A percentile compares a stretch with the other conserved stretches of the same genome.
Conservation (phyloP, 2,329 filamentous ascomycete species). For the Tympanopsis confertula region DNA sequence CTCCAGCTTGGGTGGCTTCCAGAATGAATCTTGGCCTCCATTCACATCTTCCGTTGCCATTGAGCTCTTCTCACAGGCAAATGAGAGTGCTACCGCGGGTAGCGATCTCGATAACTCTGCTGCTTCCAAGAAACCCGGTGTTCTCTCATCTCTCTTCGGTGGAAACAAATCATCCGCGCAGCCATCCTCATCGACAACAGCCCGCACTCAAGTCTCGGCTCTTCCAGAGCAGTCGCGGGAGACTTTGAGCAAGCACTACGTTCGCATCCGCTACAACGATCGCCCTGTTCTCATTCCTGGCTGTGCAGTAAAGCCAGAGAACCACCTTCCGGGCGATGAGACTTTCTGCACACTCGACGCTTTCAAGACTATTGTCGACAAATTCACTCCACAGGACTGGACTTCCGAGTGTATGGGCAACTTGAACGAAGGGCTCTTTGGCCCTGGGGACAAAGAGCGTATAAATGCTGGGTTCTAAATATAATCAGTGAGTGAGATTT, state of each 20-base stretch:
- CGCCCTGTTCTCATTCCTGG: not conserved
- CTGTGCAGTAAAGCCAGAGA: not conserved
- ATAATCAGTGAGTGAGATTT: too few species aligned
- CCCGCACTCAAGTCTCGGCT: not conserved
- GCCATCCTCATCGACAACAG: not conserved
- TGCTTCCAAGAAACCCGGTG: not conserved
- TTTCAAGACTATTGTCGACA: conserved; percentile 3
- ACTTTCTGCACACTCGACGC: conserved; percentile 2
- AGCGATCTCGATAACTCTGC: not conserved
- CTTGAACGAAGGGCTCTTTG: conserved; percentile 1
- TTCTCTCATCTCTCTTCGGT: not conserved
- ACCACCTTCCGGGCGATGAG: conserved; percentile 1
- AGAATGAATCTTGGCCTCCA: conserved; percentile 1
- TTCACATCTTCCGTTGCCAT: conserved; percentile 3
- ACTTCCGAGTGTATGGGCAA: conserved; percentile 2
- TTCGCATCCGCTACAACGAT: conserved; percentile 1
- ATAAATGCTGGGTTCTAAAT: not conserved
- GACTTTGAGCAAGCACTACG: not conserved
- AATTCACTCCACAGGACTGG: conserved; percentile 3
- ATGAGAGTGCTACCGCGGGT: too few species aligned
- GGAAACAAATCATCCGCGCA: not conserved
- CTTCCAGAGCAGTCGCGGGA: not conserved
- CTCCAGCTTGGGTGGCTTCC: conserved; percentile 1
- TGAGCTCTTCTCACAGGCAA: conserved; percentile 1
- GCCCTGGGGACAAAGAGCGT: not conserved